Evolutionary conservation across 306 rosid species (phyloP).

Genomic region (Sicyos baderoa): DNA sequence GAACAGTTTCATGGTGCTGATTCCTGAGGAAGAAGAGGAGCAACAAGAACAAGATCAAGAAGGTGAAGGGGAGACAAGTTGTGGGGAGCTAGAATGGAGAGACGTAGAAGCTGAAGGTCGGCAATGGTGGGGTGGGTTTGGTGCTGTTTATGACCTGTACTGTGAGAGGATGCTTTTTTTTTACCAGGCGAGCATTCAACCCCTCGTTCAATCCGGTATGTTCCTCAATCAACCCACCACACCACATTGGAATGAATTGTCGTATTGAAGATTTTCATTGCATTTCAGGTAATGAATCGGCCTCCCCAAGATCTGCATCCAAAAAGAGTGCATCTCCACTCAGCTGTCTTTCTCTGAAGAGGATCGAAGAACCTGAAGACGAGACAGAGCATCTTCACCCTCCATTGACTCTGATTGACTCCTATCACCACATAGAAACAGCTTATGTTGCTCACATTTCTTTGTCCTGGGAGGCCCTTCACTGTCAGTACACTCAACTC

Average conservation of each 20-base stretch:
- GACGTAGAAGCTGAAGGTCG: conserved; percentile 95
- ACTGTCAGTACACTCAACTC: conserved; percentile 80
- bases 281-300: conserved; percentile 40
- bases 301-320: conserved; percentile 73
- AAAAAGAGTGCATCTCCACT: conserved; percentile 76
- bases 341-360: conserved; percentile 87
- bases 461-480: conserved; percentile 97
- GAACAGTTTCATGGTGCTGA: conserved; percentile 90
- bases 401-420: conserved; percentile 37
- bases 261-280: background rate
- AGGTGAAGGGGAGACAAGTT: conserved; percentile 49
- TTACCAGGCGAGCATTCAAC: conserved; percentile 59
- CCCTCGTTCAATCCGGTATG: conserved; percentile 42
- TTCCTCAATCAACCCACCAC: background rate
- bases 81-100: conserved; percentile 83
- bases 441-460: conserved; percentile 88
- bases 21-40: conserved; percentile 68
- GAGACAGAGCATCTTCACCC: conserved; percentile 69
- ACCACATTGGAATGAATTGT: background rate
- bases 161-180: conserved; percentile 79
- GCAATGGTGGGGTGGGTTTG: conserved; percentile 96
- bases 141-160: conserved; percentile 72
- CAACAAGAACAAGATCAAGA: conserved; percentile 45
- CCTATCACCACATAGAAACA: conserved; percentile 64
- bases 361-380: conserved; percentile 62